These are phyloP conservation scores for Trichoderma virens DNA, from an alignment of 495 filamentous ascomycete species.

Conservation along the genomic window DNA sequence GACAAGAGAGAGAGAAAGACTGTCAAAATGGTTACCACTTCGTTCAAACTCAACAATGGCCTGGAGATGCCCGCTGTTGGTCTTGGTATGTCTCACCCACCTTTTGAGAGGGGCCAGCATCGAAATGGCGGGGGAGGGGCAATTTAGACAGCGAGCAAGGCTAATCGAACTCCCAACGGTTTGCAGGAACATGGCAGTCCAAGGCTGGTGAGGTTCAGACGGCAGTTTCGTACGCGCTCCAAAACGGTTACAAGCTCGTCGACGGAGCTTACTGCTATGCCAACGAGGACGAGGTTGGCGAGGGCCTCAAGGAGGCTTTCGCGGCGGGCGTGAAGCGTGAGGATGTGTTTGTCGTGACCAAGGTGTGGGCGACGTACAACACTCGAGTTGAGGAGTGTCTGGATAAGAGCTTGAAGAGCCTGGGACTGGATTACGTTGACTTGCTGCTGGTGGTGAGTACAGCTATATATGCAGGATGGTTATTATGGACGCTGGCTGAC, in stretches of 20 bases:
- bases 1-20: neutral
- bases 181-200: slow-evolving; percentile 66
- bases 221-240: slow-evolving; percentile 49
- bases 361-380: slow-evolving; percentile 77
- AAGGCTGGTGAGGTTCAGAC: slow-evolving; percentile 50
- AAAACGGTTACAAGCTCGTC: slow-evolving; percentile 57
- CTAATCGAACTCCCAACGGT: neutral
- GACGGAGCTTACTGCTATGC: slow-evolving; percentile 53
- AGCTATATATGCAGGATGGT: neutral
- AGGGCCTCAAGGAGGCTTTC: slow-evolving; percentile 55
- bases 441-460: slow-evolving; percentile 52
- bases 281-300: slow-evolving; percentile 51
- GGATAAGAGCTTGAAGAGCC: slow-evolving; percentile 59
- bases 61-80: slow-evolving; percentile 68
- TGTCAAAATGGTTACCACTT: slow-evolving; percentile 38
- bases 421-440: slow-evolving; percentile 76
- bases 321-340: slow-evolving; percentile 60
- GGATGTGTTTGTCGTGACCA: slow-evolving; percentile 76
- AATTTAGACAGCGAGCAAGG: neutral
- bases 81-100: slow-evolving; percentile 44
- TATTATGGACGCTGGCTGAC: neutral
- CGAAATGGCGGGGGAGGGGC: neutral
- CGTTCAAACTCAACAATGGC: slow-evolving; percentile 70
- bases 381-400: slow-evolving; percentile 57
- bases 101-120: neutral